Conservation (phyloP, 108 stramenopile species). For the Cafeteria roenbergensis region DNA sequence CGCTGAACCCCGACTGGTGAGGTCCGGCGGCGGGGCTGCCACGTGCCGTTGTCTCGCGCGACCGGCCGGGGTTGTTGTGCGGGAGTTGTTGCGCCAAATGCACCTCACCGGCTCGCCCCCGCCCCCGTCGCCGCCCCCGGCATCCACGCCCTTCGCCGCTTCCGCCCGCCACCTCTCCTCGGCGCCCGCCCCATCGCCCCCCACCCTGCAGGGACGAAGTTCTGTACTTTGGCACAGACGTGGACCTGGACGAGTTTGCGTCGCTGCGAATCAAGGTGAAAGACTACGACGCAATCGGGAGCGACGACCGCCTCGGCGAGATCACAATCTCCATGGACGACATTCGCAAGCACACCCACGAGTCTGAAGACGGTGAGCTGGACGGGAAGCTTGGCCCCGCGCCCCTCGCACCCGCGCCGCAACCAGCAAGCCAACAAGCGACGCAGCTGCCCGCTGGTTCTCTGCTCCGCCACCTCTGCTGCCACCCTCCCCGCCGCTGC, state of each 20-base stretch:
- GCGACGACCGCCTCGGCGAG: not conserved
- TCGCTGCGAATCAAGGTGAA: not conserved
- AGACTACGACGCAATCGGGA: not conserved
- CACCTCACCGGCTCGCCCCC: too few relatives aligned
- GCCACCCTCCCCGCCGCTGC: too few relatives aligned
- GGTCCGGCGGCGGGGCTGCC: too few relatives aligned
- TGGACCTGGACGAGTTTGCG: not conserved
- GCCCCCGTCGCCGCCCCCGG: too few relatives aligned
- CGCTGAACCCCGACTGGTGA: not conserved
- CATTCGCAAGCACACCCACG: not conserved
- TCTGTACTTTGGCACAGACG: not conserved
- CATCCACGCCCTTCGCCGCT: too few relatives aligned
- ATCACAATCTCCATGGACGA: not conserved
- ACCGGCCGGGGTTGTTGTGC: too few relatives aligned
- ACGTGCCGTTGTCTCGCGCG: too few relatives aligned
- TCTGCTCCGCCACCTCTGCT: not conserved
- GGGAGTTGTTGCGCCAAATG: too few relatives aligned
- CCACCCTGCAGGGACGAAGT: too few relatives aligned
- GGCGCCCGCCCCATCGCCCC: too few relatives aligned
- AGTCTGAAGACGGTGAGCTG: not conserved
- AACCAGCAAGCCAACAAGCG: not conserved
- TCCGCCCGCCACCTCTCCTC: too few relatives aligned
- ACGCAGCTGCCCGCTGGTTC: not conserved
- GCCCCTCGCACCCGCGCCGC: too few relatives aligned
- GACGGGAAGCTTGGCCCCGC: not conserved